Evolutionary conservation across 257 asterid genomes (phyloP).

Genomic region (Solanum tacnaense): DNA sequence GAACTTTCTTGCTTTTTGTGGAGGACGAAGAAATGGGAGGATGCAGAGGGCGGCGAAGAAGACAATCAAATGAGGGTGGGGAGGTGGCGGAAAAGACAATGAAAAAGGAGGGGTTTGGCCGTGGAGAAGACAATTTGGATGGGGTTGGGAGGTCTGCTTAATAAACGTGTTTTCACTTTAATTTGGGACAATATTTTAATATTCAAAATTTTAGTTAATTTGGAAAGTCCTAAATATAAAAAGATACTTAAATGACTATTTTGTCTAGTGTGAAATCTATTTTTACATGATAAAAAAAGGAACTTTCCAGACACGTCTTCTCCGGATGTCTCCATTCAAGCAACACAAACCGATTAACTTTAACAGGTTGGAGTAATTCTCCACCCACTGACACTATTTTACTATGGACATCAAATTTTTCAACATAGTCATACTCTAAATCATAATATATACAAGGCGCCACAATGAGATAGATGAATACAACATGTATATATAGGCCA

Average conservation of each 20-base stretch:
- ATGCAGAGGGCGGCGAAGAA: background rate
- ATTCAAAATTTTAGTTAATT: background rate
- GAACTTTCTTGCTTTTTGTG: background rate
- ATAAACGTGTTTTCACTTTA: background rate
- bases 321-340: background rate
- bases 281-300: background rate
- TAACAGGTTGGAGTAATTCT: background rate
- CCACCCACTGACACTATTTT: background rate
- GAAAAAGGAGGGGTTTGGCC: background rate
- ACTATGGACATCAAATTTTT: background rate
- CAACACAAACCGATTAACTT: background rate
- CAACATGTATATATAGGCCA: background rate
- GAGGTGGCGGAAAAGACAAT: background rate
- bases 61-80: background rate
- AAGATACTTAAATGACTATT: background rate
- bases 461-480: background rate
- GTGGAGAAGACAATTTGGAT: background rate
- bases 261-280: background rate
- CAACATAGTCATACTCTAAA: background rate
- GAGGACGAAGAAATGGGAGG: background rate
- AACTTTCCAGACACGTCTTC: background rate
- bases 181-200: background rate
- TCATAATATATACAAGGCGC: background rate
- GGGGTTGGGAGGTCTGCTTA: background rate
- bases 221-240: background rate